phyloP scores from a whole-genome alignment of 1,284 basidiomycete species.

The Sphagnurus paluster region DNA sequence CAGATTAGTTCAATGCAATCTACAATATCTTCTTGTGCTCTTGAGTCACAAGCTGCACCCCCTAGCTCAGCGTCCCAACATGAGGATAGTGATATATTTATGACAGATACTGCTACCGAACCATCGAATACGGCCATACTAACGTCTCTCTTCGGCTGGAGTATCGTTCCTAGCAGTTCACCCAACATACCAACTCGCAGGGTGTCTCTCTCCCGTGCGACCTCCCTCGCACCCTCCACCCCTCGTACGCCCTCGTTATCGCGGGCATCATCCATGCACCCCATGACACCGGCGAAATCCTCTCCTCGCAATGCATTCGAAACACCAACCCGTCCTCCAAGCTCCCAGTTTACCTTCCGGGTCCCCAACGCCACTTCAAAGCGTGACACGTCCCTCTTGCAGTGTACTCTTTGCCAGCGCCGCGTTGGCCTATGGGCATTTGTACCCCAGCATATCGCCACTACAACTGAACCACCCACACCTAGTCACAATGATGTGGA shows the following conservation, averaged over 20 bases:
- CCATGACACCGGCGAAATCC: slow-evolving; percentile 16
- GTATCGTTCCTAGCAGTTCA: slow-evolving; percentile 43
- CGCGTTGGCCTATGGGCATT: slow-evolving; percentile 79
- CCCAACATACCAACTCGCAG: slow-evolving; percentile 36
- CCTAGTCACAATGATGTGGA: too few relatives aligned
- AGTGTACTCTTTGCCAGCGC: slow-evolving; percentile 71
- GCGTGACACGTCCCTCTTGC: slow-evolving; percentile 53
- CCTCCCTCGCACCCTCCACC: slow-evolving; percentile 37
- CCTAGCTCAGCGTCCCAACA: slow-evolving; percentile 11
- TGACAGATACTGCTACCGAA: slow-evolving; percentile 23
- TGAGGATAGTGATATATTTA: slow-evolving; percentile 15
- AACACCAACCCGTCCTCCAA: slow-evolving; percentile 15
- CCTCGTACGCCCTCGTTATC: slow-evolving; percentile 43
- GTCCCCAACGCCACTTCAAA: slow-evolving; percentile 25
- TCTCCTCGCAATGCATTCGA: slow-evolving; percentile 17
- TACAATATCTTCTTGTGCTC: slow-evolving; percentile 33
- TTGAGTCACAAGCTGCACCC: slow-evolving; percentile 12
- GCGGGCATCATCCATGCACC: slow-evolving; percentile 46
- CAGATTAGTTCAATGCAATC: slow-evolving; percentile 46
- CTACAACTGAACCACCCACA: slow-evolving; percentile 2
- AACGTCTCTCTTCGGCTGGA: slow-evolving; percentile 71
- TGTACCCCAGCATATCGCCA: slow-evolving; percentile 27
- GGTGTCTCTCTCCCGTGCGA: slow-evolving; percentile 37
- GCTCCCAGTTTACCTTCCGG: slow-evolving; percentile 25
- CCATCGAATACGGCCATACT: slow-evolving; percentile 59